Base-by-base conservation (phyloP, 192 early-diverging fungal genomes). In the Backusella morwellensis region DNA sequence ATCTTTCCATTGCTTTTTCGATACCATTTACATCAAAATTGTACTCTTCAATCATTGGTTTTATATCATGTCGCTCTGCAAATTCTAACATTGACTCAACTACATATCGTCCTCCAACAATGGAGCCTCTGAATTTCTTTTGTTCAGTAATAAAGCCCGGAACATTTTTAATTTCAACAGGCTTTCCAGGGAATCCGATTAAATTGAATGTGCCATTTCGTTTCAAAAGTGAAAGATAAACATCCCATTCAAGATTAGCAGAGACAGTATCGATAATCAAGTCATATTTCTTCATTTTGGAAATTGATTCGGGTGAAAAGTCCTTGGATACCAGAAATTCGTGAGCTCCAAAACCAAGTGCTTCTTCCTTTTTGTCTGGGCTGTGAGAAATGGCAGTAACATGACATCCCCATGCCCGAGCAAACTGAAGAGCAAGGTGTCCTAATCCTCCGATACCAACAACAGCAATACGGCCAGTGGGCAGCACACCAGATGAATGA, bases 51-150 rank as follows among this genome's bases (percentile, higher is more conserved):
- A 95, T 89, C 72, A 83, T 82, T 3, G 92, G 88, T 72, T 83
- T 85, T 76, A 95, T 87, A 38, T 90, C 83, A 76, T 92, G 87
- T 78, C 91, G 76, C 35, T 88, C 86, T 1, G 92, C 91, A 77
- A 94, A 90, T 35, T 92, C 85, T 1, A 94, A 80, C 85, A 91
- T 93, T 72, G 88, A 80, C 32, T 84, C 82, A 50, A 93, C 80
- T 8, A 90, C 83, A 44, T 87, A 77, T 63, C 89, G 76, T 14
- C 89, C 85, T 68, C 90, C 93, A 34, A 93, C 88, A 75, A 91
- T 63, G 23, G 90, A 91, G 0, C 93, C 94, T n/a, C 80, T 84
- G n/a, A 91, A 81, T 35, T 79, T 78, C 12, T 86, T 81, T 71
- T 84, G 75, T 35, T 80, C 80, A 14, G n/a, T 32, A 32, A 89